phyloP scores from a whole-genome alignment of 495 filamentous ascomycete genomes.

The Xylaria castorea region DNA sequence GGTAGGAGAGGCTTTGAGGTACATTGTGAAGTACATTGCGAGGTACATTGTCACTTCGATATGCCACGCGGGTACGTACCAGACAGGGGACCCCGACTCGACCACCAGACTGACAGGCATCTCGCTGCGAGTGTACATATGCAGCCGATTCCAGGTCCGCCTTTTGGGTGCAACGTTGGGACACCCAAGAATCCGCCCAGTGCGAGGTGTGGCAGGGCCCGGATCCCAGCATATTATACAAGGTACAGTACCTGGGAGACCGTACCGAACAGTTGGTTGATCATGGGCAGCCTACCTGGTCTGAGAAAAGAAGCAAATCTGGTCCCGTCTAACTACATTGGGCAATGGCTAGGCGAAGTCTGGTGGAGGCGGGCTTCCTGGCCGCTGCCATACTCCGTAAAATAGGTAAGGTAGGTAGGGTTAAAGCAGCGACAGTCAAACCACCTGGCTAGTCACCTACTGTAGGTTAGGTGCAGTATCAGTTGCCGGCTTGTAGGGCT shows the following conservation, averaged over 20 bases:
- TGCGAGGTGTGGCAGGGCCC: conserved; percentile 33
- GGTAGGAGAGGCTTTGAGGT: conserved; percentile 22
- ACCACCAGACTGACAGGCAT: conserved; percentile 37
- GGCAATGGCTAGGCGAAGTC: not conserved
- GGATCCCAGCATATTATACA: conserved; percentile 31
- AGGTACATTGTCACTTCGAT: conserved; percentile 22
- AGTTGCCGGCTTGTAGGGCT: conserved; percentile 19
- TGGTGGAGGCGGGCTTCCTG: conserved; percentile 2
- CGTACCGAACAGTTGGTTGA: conserved; percentile 23
- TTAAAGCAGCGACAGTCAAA: conserved; percentile 22
- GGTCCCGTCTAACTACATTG: conserved; percentile 11
- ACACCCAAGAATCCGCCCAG: conserved; percentile 31
- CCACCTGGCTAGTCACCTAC: not conserved
- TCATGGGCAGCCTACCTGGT: conserved; percentile 11
- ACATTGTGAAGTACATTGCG: not conserved
- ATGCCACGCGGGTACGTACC: conserved; percentile 33
- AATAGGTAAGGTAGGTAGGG: not conserved
- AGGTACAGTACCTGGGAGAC: conserved; percentile 15
- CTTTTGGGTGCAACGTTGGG: conserved; percentile 42
- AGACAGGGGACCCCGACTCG: conserved; percentile 33
- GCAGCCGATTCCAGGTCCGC: conserved; percentile 37
- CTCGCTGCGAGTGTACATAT: conserved; percentile 38
- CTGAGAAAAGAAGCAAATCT: not conserved
- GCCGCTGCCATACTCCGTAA: not conserved
- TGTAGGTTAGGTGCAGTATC: not conserved